These are phyloP conservation scores for Chiua virens DNA, from an alignment of 768 basidiomycete species.

Conservation along the genomic window DNA sequence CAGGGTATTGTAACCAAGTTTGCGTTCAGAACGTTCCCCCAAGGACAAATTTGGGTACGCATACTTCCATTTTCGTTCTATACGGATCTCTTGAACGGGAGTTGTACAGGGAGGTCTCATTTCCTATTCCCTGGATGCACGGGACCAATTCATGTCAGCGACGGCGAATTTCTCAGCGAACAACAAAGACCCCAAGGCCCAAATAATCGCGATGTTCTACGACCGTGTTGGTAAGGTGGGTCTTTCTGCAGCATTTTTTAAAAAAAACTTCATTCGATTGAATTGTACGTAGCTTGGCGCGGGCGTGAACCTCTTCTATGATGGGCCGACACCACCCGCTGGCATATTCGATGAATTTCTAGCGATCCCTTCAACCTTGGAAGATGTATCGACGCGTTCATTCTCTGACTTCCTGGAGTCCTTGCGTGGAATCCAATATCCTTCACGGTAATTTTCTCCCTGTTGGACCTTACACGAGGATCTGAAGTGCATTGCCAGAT, in stretches of 20 bases:
- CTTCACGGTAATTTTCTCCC: conserved; percentile 1
- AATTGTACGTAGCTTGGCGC: conserved; percentile 5
- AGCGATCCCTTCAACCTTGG: conserved; percentile 5
- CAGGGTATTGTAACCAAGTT: conserved; percentile 59
- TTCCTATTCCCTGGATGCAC: conserved; percentile 11
- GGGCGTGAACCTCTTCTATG: conserved; percentile 51
- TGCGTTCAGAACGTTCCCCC: conserved; percentile 51
- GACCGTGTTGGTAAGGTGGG: not conserved
- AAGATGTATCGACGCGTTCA: conserved; percentile 7
- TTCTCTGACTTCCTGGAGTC: conserved; percentile 16
- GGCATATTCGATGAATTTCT: conserved; percentile 28
- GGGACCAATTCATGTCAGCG: conserved; percentile 7
- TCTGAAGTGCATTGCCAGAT: not conserved
- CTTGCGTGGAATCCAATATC: not conserved
- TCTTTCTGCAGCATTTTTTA: too few species aligned
- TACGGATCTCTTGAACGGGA: not conserved
- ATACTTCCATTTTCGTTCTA: not conserved
- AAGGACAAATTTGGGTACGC: conserved; percentile 57
- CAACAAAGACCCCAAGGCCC: conserved; percentile 13
- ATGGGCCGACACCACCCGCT: conserved; percentile 35
- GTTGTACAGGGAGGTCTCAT: conserved; percentile 47
- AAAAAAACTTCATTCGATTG: too few species aligned
- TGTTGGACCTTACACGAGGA: not conserved
- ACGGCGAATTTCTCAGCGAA: conserved; percentile 11
- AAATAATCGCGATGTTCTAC: conserved; percentile 45